phyloP scores from a whole-genome alignment of 2,329 filamentous ascomycete species.

The Trichoderma asperellum region DNA sequence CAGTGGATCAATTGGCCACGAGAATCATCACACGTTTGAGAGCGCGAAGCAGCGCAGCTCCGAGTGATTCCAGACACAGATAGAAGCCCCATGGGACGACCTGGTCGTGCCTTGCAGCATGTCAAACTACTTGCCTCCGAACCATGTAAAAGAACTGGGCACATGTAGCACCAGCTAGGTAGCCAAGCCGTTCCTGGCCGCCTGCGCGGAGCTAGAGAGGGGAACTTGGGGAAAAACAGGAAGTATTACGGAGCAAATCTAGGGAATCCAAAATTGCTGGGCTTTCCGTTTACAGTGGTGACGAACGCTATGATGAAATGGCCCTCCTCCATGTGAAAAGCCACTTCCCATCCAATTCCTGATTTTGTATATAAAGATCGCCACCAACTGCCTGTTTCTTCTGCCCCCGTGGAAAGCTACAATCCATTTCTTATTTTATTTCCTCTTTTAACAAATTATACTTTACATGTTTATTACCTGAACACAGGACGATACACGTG shows the following conservation, averaged over 20 bases:
- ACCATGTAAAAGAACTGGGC: not conserved
- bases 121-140: not conserved
- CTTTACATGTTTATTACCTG: not conserved
- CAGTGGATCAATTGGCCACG: not conserved
- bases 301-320: not conserved
- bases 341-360: too few species aligned
- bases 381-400: not conserved
- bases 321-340: too few species aligned
- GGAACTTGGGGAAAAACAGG: not conserved
- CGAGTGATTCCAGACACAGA: not conserved
- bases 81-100: not conserved
- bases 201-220: not conserved
- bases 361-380: not conserved
- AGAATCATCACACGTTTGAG: not conserved
- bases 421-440: not conserved
- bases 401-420: not conserved
- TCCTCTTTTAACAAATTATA: not conserved
- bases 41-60: not conserved
- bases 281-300: not conserved
- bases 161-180: not conserved
- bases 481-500: constrained; percentile 17
- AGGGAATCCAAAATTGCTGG: too few species aligned
- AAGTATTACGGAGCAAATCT: too few species aligned
- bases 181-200: not conserved
- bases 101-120: not conserved